Evolutionary conservation across 1,284 basidiomycete genomes (phyloP).

Genomic region (Cryptococcus depauperatus): DNA sequence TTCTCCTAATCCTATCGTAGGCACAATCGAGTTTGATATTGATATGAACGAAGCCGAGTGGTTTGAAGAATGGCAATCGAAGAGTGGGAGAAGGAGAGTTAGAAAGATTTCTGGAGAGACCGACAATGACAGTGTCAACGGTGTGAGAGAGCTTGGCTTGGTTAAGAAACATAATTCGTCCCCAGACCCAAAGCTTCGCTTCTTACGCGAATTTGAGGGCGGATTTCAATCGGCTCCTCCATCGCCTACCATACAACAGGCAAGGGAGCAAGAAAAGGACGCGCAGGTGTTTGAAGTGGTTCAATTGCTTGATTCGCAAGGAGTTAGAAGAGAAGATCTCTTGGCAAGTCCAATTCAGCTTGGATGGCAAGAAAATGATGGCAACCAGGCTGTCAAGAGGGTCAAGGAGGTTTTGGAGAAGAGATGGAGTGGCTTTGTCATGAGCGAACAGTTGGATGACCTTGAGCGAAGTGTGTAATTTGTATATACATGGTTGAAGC

Average conservation of each 20-base stretch:
- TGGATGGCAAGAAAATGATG: constrained; percentile 2
- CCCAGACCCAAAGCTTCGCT: constrained; percentile 20
- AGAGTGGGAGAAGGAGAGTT: constrained; percentile 8
- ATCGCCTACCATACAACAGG: constrained; percentile 4
- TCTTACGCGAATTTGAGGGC: constrained; percentile 24
- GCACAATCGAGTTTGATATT: constrained; percentile 43
- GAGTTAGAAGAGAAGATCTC: constrained; percentile 10
- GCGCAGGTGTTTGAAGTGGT: constrained; percentile 5
- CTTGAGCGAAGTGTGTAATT: constrained; percentile 38
- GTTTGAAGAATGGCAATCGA: constrained; percentile 29
- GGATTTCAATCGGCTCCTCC: constrained; percentile 12
- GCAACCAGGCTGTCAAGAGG: constrained; percentile 2
- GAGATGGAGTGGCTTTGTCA: constrained; percentile 40
- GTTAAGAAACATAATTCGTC: constrained; percentile 14
- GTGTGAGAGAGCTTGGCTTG: constrained; percentile 29
- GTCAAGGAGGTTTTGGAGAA: constrained; percentile 25
- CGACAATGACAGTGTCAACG: constrained; percentile 9
- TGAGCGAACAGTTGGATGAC: constrained; percentile 41
- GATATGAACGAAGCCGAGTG: constrained; percentile 35
- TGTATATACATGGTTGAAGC: not conserved
- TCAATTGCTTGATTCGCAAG: constrained; percentile 4
- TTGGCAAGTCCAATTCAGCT: constrained; percentile 33
- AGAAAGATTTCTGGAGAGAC: not conserved
- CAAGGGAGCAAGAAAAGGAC: constrained; percentile 8
- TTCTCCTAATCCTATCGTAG: constrained; percentile 28